phyloP scores from a whole-genome alignment of 1,284 basidiomycete species.

The Rhizopogon parksii region DNA sequence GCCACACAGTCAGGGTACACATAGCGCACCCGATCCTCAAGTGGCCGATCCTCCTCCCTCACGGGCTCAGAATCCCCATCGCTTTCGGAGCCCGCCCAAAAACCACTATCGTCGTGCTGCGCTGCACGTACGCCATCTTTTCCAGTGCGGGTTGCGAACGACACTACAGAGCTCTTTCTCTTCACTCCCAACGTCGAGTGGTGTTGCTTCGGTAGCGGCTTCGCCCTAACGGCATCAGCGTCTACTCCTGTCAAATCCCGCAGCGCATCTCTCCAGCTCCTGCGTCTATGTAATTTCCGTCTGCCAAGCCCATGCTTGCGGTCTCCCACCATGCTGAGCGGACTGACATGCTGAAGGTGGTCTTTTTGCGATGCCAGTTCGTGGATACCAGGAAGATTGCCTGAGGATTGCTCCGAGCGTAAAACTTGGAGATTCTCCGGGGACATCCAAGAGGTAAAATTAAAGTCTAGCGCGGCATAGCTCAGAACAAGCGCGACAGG shows the following conservation, averaged over 20 bases:
- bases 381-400: constrained; percentile 56
- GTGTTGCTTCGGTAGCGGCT: constrained; percentile 12
- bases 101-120: constrained; percentile 33
- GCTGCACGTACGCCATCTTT: neutral
- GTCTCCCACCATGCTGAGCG: constrained; percentile 82
- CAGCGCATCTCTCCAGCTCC: constrained; percentile 55
- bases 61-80: constrained; percentile 40
- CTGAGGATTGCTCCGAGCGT: constrained; percentile 76
- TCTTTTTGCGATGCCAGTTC: constrained; percentile 75
- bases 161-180: constrained; percentile 26
- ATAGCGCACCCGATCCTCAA: constrained; percentile 56
- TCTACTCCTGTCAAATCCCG: constrained; percentile 35
- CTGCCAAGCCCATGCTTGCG: constrained; percentile 34
- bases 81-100: constrained; percentile 47
- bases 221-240: constrained; percentile 1
- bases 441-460: constrained; percentile 98
- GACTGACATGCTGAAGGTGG: constrained; percentile 80
- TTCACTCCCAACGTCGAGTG: constrained; percentile 15
- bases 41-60: constrained; percentile 55
- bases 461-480: constrained; percentile 87
- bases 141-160: constrained; percentile 12
- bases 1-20: constrained; percentile 30
- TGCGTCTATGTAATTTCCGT: constrained; percentile 41
- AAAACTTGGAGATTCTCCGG: constrained; percentile 79
- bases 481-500: constrained; percentile 81